These are phyloP conservation scores for Fusarium denticulatum DNA, from an alignment of 2,329 filamentous ascomycete genomes.

Conservation along the genomic window DNA sequence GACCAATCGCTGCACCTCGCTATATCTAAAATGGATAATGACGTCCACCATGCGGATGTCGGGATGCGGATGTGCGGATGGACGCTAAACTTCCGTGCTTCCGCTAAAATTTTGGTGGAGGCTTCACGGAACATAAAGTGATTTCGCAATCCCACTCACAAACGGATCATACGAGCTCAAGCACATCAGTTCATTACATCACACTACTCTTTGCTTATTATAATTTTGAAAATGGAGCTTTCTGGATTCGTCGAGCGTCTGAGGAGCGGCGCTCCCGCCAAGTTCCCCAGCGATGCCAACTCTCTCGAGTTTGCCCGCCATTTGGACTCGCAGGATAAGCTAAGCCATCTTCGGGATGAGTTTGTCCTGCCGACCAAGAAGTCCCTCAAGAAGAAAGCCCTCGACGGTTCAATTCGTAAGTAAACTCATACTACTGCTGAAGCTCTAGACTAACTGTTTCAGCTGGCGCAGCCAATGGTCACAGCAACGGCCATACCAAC, in stretches of 20 bases:
- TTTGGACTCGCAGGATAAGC: constrained; percentile 69
- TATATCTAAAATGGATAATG: constrained; percentile 34
- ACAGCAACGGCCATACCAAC: constrained; percentile 14
- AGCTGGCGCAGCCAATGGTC: constrained; percentile 27
- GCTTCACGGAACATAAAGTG: constrained; percentile 42
- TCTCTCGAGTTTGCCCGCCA: constrained; percentile 58
- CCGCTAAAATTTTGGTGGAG: constrained; percentile 9
- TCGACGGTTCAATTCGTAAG: constrained; percentile 58
- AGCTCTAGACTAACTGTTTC: background rate
- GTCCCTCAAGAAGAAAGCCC: constrained; percentile 72
- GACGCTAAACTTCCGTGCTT: constrained; percentile 4
- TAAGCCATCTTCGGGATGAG: constrained; percentile 70
- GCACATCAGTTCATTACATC: background rate
- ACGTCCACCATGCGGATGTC: constrained; percentile 24
- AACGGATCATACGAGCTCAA: constrained; percentile 38
- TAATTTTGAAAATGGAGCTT: constrained; percentile 50
- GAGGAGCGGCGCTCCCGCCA: constrained; percentile 52
- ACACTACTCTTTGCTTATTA: background rate
- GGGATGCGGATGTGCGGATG: constrained; percentile 48
- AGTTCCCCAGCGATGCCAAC: constrained; percentile 60
- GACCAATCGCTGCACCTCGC: constrained; percentile 13
- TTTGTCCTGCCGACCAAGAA: constrained; percentile 81
- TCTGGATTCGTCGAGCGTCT: constrained; percentile 52
- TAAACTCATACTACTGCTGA: background rate
- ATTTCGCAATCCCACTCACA: constrained; percentile 36